Conservation (phyloP, 2,329 filamentous ascomycete species). For the Alternaria atra region DNA sequence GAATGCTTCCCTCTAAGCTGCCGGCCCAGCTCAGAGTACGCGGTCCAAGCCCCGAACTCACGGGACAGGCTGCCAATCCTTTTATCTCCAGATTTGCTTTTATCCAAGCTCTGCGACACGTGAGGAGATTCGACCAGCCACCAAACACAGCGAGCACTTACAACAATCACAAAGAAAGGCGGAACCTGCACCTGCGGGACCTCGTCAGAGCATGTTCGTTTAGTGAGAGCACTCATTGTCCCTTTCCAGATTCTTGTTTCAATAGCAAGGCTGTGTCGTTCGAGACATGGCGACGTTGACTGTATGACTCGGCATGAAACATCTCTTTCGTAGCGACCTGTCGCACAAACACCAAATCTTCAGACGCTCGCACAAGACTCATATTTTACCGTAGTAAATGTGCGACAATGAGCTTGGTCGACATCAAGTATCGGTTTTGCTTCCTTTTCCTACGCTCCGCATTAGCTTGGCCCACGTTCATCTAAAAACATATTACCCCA, state of each 20-base stretch:
- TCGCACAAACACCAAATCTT: background rate
- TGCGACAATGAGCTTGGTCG: background rate
- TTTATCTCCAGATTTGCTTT: background rate
- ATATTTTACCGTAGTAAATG: constrained; percentile 6
- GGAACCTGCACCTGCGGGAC: background rate
- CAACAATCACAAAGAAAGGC: background rate
- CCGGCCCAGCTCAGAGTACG: background rate
- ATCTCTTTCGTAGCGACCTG: background rate
- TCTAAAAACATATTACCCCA: constrained; percentile 40
- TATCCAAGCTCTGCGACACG: background rate
- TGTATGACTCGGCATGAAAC: constrained; percentile 1
- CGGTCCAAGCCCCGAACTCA: background rate
- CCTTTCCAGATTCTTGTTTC: background rate
- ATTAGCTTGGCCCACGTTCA: constrained; percentile 25
- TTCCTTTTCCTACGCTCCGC: constrained; percentile 21
- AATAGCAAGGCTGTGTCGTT: background rate
- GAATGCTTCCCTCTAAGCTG: background rate
- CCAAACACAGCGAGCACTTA: background rate
- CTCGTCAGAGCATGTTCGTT: background rate
- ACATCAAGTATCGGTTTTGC: constrained; percentile 3
- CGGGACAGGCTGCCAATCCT: background rate
- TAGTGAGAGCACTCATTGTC: background rate
- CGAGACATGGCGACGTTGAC: background rate
- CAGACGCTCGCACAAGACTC: background rate
- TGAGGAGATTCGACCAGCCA: background rate